Conservation (phyloP, 352 stramenopile species). For the Phytopythium mirpurense region DNA sequence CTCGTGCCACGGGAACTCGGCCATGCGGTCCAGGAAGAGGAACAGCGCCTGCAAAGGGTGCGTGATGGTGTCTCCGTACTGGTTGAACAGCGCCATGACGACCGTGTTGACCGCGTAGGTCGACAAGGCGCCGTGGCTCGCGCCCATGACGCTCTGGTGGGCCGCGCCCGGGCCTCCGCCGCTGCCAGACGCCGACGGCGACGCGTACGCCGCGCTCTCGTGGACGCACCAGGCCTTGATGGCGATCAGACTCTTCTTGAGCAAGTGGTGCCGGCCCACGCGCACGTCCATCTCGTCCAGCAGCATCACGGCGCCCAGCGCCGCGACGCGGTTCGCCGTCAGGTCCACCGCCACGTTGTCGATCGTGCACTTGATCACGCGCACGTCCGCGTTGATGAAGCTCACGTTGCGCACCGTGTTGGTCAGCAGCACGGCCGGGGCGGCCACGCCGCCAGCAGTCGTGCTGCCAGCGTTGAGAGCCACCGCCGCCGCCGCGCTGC, state of each 20-base stretch:
- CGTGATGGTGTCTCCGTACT: slow-evolving; percentile 57
- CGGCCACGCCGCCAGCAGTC: background rate
- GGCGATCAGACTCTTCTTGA: slow-evolving; percentile 86
- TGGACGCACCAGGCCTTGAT: slow-evolving; percentile 90
- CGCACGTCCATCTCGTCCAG: slow-evolving; percentile 81
- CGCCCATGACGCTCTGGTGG: slow-evolving; percentile 63
- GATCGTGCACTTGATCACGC: slow-evolving; percentile 88
- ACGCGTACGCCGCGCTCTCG: slow-evolving; percentile 62
- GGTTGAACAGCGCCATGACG: slow-evolving; percentile 87
- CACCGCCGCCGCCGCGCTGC: background rate
- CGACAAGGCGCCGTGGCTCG: slow-evolving; percentile 72
- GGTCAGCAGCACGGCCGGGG: slow-evolving; percentile 16
- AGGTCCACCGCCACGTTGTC: slow-evolving; percentile 89
- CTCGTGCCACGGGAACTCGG: slow-evolving; percentile 84
- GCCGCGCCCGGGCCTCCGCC: slow-evolving; percentile 1
- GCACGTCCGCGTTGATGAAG: slow-evolving; percentile 87
- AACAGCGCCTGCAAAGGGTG: slow-evolving; percentile 82
- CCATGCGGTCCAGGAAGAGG: slow-evolving; percentile 82
- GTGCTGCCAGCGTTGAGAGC: slow-evolving; percentile 1
- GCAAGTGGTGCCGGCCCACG: slow-evolving; percentile 72
- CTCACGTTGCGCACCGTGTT: slow-evolving; percentile 86
- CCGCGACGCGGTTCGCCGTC: slow-evolving; percentile 80
- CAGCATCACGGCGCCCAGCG: slow-evolving; percentile 72
- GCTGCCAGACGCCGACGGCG: slow-evolving; percentile 12
- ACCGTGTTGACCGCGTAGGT: slow-evolving; percentile 89